Evolutionary conservation across 192 early-diverging fungal genomes (phyloP), one percentile per base, ranked within the genome.

Genomic region (Jimgerdemannia lactiflua): DNA sequence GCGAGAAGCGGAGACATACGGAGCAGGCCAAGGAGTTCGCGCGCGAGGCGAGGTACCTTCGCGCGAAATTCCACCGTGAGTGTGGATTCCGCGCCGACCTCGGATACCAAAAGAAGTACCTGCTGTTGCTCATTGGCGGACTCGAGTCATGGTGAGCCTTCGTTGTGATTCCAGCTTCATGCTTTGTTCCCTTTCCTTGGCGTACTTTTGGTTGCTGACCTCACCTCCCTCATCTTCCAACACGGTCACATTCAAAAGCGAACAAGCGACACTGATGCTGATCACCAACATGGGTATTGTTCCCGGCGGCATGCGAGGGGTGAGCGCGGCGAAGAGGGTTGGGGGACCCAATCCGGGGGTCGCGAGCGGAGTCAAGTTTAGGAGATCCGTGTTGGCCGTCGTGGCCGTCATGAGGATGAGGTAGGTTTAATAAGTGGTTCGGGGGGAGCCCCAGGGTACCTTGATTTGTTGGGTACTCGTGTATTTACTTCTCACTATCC

Each of bases 51-150:
- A 19, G 20, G n/a, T 76, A 76, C 49, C 17, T 70, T 3, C 14
- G 42, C 17, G 71, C 75, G 39, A 65, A 72, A 6, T 72, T 76
- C 40, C 41, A 64, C 20, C 75, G 75, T 7, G 75, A 76, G 42
- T 65, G 67, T 14, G 66, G 72, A 63, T 76, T 76, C 20, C 39
- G 75, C 9, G 66, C 75, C 14, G 75, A 76, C 49, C 71, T 76
- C 3, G 75, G 75, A 3, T 75, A 75, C 65, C 74, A 75, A 40
- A 75, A 75, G 66, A 69, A 75, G 67, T 75, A 75, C 74, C 66
- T 75, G 14, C 44, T 75, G 74, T 70, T 75, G 74, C 65, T 75
- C 4, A 75, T 75, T 39, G 74, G 74, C 42, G 74, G 74, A 14
- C 49, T 59, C 6, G 49, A 59, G 14, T 59, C 49, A 6, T 59